Base-by-base conservation (phyloP, 2,329 filamentous ascomycete species). In the Stagonosporopsis tanaceti region DNA sequence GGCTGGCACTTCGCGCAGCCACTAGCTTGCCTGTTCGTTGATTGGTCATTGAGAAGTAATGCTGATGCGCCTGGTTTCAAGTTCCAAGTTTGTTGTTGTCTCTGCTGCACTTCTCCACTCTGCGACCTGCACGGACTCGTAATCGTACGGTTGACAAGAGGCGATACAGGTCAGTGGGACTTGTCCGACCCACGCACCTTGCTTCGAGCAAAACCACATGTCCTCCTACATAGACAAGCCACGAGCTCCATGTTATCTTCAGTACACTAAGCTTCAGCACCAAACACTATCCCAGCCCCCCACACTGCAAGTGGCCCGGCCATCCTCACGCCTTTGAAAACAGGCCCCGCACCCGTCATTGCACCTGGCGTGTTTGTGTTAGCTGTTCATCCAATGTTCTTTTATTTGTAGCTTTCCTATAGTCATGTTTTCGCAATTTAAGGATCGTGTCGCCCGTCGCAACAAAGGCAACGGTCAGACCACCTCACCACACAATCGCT, bases 51-150 rank as follows among this genome's bases (percentile, higher is more conserved):
- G 58, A 50, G 50, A 50, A 50, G 57, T 56, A 60, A 55, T 60
- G 59, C 59, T 64, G 59, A 66, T 62, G 63, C 52, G 54, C 59
- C 65, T 59, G 63, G 72, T 74, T 75, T 74, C 71, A 73, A 57
- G 51, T 57, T 66, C 72, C 72, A 72, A 64, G 72, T 75, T 74
- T 74, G 69, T 69, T 74, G 66, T 70, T 69, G 69, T 68, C 64
- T 38, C 64, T 22, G 61, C 58, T 61, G 62, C 61, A 47, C 52
- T 58, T 58, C 51, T 67, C 60, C 57, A 54, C 51, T 57, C 57
- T 63, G 61, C 61, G 32, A 64, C 64, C 56, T 63, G 64, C 54
- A 62, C 54, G 59, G 61, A 53, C 53, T 63, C 56, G 64, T 62
- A 63, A 63, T 63, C 55, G 53, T 52, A 59, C 52, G 56, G 58